Conservation (phyloP, 768 basidiomycete species). For the Coprinopsis cinerea region DNA sequence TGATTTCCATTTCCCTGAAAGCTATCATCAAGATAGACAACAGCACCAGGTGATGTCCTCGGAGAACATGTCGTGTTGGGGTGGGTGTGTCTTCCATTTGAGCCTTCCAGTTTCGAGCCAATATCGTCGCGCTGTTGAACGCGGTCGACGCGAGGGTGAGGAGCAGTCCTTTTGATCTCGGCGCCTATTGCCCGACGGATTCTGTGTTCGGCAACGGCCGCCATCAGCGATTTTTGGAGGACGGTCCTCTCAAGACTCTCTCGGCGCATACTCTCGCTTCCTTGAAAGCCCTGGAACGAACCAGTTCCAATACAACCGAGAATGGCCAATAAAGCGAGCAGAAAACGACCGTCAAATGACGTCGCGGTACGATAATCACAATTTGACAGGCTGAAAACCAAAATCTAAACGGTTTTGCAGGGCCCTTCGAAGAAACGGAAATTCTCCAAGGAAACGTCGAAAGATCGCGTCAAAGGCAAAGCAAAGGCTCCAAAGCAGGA, state of each 20-base stretch:
- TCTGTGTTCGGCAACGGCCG: not conserved
- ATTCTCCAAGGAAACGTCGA: not conserved
- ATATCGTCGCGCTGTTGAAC: no score
- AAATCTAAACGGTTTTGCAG: not conserved
- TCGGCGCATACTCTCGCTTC: no score
- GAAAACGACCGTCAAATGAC: not conserved
- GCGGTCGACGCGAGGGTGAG: no score
- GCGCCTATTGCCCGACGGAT: no score
- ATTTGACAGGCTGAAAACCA: no score
- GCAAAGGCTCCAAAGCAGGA: slow-evolving; percentile 32
- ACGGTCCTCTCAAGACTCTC: no score
- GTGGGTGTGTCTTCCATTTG: slow-evolving; percentile 47
- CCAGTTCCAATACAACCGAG: no score
- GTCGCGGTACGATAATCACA: not conserved
- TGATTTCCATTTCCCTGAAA: slow-evolving; percentile 53
- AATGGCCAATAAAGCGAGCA: not conserved
- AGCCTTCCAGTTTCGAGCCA: no score
- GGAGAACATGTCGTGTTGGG: slow-evolving; percentile 59
- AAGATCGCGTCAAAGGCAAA: not conserved
- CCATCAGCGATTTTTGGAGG: slow-evolving; percentile 5
- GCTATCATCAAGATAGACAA: slow-evolving; percentile 56
- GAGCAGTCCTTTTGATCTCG: no score
- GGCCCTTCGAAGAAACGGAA: slow-evolving; percentile 2
- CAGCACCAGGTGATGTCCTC: slow-evolving; percentile 73
- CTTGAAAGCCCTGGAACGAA: no score